Percentiles rank a stretch among this genome's conserved stretches.
Evolutionary conservation across 805 yeast species (phyloP).

Genomic region (Saturnispora zaruensis): DNA sequence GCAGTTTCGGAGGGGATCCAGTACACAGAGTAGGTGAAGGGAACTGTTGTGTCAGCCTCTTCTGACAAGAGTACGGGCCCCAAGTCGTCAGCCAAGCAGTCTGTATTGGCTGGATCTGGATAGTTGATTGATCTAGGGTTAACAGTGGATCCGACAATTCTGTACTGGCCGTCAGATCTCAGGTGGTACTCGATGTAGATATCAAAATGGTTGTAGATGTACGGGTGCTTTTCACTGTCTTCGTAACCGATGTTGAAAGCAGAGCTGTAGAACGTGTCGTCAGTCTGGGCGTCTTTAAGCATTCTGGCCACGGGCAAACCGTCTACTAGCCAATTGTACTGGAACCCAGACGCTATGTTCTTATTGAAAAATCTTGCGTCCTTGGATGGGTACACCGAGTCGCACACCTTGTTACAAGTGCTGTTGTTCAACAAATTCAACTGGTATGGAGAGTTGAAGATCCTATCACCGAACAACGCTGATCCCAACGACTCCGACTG

Average conservation of each 20-base stretch:
- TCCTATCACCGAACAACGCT: constrained; percentile 90
- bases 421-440: constrained; percentile 68
- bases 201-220: constrained; percentile 73
- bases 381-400: constrained; percentile 45
- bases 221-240: constrained; percentile 45
- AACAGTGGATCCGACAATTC: constrained; percentile 88
- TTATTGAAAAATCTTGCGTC: constrained; percentile 73
- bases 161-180: constrained; percentile 53
- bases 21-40: constrained; percentile 74
- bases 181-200: constrained; percentile 76
- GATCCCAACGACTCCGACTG: constrained; percentile 91
- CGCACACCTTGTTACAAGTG: constrained; percentile 63
- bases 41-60: constrained; percentile 47
- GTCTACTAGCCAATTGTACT: constrained; percentile 88
- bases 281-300: constrained; percentile 48
- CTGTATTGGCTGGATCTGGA: constrained; percentile 10
- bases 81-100: constrained; percentile 21
- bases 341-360: constrained; percentile 73
- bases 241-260: constrained; percentile 76
- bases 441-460: constrained; percentile 84
- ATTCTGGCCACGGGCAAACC: constrained; percentile 86
- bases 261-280: constrained; percentile 58
- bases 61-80: constrained; percentile 42
- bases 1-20: constrained; percentile 64
- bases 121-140: constrained; percentile 48